phyloP scores from a whole-genome alignment of 1,139 yeast species.

The Pichia inconspicua region DNA sequence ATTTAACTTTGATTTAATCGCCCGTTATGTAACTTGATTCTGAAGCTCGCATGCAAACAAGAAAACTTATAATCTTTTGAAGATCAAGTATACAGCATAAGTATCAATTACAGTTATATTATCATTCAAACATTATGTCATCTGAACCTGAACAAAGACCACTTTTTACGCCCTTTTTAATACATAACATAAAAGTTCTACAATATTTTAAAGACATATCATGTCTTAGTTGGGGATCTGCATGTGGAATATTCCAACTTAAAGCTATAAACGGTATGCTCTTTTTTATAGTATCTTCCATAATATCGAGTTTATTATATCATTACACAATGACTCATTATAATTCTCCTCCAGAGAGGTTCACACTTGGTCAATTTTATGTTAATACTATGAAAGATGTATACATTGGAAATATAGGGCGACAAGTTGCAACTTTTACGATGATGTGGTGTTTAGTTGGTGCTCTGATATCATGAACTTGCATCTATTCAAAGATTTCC shows the following conservation, averaged over 20 bases:
- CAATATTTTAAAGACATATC: slow-evolving; percentile 41
- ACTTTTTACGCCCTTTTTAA: slow-evolving; percentile 3
- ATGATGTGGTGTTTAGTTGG: slow-evolving; percentile 83
- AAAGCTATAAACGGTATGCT: slow-evolving; percentile 58
- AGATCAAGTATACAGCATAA: too few relatives aligned
- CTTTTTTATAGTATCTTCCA: slow-evolving; percentile 46
- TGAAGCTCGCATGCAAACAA: too few relatives aligned
- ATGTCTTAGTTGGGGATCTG: slow-evolving; percentile 58
- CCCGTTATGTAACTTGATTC: too few relatives aligned
- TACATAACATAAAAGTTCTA: slow-evolving; percentile 17
- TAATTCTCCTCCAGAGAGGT: slow-evolving; percentile 6
- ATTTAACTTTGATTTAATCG: too few relatives aligned
- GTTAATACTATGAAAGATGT: slow-evolving; percentile 48
- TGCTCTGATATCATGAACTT: slow-evolving; percentile 37
- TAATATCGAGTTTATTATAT: slow-evolving; percentile 38
- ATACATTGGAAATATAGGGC: slow-evolving; percentile 45
- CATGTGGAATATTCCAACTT: slow-evolving; percentile 64
- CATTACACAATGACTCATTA: slow-evolving; percentile 39
- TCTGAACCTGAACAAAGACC: not conserved
- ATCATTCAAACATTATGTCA: not conserved
- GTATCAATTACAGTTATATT: too few relatives aligned
- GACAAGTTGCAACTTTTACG: slow-evolving; percentile 60
- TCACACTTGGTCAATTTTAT: slow-evolving; percentile 33
- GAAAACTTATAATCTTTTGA: too few relatives aligned
- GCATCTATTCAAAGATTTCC: slow-evolving; percentile 5